Evolutionary conservation across 2,329 filamentous ascomycete species (phyloP), one percentile per base, ranked within the genome.

Genomic region (Clarireedia hainanense): DNA sequence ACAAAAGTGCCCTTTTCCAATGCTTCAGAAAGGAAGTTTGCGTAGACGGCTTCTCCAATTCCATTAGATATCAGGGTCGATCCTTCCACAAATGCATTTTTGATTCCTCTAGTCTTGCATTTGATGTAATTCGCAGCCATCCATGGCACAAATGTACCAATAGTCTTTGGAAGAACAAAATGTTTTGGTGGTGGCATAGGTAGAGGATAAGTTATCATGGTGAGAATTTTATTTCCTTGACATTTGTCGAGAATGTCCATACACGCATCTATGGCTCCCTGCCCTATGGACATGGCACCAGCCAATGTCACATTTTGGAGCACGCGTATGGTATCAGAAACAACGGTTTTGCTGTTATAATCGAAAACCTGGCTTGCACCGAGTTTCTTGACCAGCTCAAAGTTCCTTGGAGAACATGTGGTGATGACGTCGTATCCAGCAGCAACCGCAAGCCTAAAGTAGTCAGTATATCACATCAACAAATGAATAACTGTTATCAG

Each of bases 301-400:
- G 67, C 70, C 5, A 60, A 58, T 2, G 54, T 63, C 58, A 67
- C 70, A 39, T 62, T 66, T 34, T 49, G 45, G 20, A 58, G 43
- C 10, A 52, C 61, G 27, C 37, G 23, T 26, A 60, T 49, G 5
- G 63, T 14, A 47, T 64, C 60, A 15, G 50, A 24, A 1, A 53
- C 34, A 12, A 60, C 30, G 1, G 57, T 60, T 17, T 37, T 27
- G 39, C 48, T 55, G 10, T 53, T 52, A 57, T 74, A 76, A 63
- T 77, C 73, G 57, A 76, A 76, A 2, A 64, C 69, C 5, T 64
- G 58, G 5, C 68, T 70, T 1, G 75, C 75, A 6, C 76, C 76
- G 48, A 67, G 71, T 1, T 52, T 52, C 47, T 68, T 66, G 14
- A 72, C 70, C 1, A 75, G 65, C 2, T 68, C 66, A 49, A 69